Conservation (phyloP, 2,329 filamentous ascomycete genomes). For the Pyrenophora seminiperda region DNA sequence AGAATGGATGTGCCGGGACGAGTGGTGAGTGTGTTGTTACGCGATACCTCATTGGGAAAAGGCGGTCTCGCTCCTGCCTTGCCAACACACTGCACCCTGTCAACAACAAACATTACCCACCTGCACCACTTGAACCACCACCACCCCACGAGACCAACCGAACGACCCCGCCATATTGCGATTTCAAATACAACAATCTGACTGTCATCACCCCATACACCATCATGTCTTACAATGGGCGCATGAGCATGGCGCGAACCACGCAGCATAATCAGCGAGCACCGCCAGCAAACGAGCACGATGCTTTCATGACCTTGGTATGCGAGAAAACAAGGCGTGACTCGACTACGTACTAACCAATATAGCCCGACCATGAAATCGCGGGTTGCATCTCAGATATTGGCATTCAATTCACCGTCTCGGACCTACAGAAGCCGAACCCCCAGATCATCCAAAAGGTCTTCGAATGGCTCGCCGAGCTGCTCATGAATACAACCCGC, state of each 20-base stretch:
- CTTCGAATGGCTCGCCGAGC: slow-evolving; percentile 95
- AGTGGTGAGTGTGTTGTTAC: slow-evolving; percentile 15
- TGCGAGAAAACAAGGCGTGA: slow-evolving; percentile 6
- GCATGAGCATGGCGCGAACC: slow-evolving; percentile 57
- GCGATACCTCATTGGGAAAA: slow-evolving; percentile 10
- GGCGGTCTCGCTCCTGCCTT: slow-evolving; percentile 10
- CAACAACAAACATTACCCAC: slow-evolving; percentile 16
- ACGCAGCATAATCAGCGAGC: slow-evolving; percentile 48
- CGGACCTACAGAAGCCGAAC: slow-evolving; percentile 92
- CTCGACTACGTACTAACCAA: slow-evolving; percentile 20
- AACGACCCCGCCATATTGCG: background rate
- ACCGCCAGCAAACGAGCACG: slow-evolving; percentile 51
- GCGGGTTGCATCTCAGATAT: slow-evolving; percentile 97
- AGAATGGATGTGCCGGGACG: background rate
- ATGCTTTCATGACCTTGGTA: slow-evolving; percentile 59
- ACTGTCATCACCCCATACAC: background rate
- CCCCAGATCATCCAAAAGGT: slow-evolving; percentile 95
- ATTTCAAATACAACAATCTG: background rate
- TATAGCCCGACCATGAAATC: slow-evolving; percentile 75
- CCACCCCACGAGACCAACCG: slow-evolving; percentile 8
- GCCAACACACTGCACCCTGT: slow-evolving; percentile 14
- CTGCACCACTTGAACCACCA: slow-evolving; percentile 4
- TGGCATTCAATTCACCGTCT: slow-evolving; percentile 82
- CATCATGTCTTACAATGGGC: slow-evolving; percentile 56
- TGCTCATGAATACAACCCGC: slow-evolving; percentile 90